These are phyloP conservation scores for Dipteronia dyeriana DNA, from an alignment of 345 rosid species.

Conservation along the genomic window DNA sequence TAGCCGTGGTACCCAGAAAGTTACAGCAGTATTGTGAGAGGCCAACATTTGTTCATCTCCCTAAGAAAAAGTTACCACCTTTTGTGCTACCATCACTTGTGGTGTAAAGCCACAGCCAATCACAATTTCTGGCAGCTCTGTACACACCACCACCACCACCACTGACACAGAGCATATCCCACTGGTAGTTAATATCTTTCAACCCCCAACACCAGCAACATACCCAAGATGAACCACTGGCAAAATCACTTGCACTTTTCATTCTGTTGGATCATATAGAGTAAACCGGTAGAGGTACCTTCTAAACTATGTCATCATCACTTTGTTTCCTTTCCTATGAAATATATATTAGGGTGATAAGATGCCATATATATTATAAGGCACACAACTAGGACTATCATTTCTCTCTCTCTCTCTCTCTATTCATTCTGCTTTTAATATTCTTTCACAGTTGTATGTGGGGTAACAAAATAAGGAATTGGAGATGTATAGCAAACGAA, in stretches of 20 bases:
- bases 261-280: neutral
- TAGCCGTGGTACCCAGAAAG: neutral
- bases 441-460: neutral
- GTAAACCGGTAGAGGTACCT: neutral
- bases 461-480: conserved; percentile 2
- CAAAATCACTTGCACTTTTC: neutral
- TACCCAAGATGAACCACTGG: neutral
- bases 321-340: neutral
- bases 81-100: too few species aligned
- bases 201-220: neutral
- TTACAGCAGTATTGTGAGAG: neutral
- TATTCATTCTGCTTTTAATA: neutral
- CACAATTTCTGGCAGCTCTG: neutral
- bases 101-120: neutral
- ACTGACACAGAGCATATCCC: neutral
- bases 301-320: neutral
- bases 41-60: neutral
- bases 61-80: neutral
- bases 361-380: neutral
- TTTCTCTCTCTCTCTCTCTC: too few species aligned
- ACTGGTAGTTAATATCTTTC: neutral
- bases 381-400: neutral
- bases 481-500: neutral
- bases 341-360: neutral
- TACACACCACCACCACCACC: neutral